These are phyloP conservation scores for Trichoderma sp. DNA, from an alignment of 2,329 filamentous ascomycete genomes.

Conservation along the genomic window DNA sequence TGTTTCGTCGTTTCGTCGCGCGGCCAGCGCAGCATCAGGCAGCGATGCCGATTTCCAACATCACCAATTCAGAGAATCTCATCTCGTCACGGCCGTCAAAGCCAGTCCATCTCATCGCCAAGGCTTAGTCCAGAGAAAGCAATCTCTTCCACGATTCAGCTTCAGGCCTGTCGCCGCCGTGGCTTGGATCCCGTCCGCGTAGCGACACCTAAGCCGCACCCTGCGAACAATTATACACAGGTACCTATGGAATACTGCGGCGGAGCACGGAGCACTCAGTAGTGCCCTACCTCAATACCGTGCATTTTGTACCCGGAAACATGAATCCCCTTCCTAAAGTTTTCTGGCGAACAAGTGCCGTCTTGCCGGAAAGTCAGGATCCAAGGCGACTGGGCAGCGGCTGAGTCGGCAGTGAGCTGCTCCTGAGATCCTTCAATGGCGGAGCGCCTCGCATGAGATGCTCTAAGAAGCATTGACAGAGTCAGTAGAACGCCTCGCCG, in stretches of 20 bases:
- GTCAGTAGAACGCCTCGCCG: constrained; percentile 5
- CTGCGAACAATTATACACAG: not conserved
- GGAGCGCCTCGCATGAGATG: not conserved
- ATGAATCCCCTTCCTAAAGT: not conserved
- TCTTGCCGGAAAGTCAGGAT: constrained; percentile 2
- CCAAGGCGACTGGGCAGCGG: not conserved
- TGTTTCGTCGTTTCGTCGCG: constrained; percentile 1
- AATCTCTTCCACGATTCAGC: constrained; percentile 14
- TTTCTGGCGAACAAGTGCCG: not conserved
- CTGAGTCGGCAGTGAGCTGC: constrained; percentile 14
- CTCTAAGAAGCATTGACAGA: not conserved
- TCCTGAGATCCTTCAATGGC: constrained; percentile 1
- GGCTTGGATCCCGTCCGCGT: constrained; percentile 10
- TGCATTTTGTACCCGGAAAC: not conserved
- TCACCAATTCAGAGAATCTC: not conserved
- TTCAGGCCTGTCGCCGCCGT: constrained; percentile 1
- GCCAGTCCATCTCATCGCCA: not conserved
- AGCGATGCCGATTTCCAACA: not conserved
- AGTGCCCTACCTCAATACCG: not conserved
- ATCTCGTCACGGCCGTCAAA: not conserved
- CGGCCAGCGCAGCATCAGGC: not conserved
- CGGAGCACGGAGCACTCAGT: not conserved
- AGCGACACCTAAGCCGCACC: not conserved
- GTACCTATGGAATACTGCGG: not conserved
- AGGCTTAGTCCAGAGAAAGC: not conserved